Evolutionary conservation across 306 rosid species (phyloP), one percentile per base, ranked within the genome.

Genomic region (Oemleria cerasiformis): DNA sequence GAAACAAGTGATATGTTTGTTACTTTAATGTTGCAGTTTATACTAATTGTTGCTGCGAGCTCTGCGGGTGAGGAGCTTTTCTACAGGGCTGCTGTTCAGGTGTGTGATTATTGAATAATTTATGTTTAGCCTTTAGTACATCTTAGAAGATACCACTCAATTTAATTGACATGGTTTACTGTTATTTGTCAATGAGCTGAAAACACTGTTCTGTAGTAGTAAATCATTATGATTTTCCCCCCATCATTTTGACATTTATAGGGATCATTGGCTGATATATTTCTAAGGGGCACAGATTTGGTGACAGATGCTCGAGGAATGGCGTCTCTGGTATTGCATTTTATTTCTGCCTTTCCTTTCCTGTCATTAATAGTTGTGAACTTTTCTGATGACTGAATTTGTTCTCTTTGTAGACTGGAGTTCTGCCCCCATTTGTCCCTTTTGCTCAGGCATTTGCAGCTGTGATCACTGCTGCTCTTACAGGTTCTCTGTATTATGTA

Each of bases 361-460:
- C 43, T 65, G 34, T 44, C 65, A 62, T 63, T 40, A 71, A 5
- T 67, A 23, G 58, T 30, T 44, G 71, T 58, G 23, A 15, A 68
- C 65, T 17, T 49, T 78, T 65, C 65, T 13, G 9, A 73, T 47
- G 36, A 59, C 63, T 68, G 76, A 76, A 68, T 77, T 63, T 3
- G 9, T 59, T 40, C n/a, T 12, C 25, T 57, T 68, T 83, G 76
- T 60, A 91, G 97, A 84, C 96, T 2, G 98, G 98, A 50, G 87
- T 94, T 68, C 81, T 91, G 64, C 98, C 98, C 76, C 90, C 97
- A 34, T 84, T 87, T 85, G 97, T 89, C 47, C 98, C 98, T 53
- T 94, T 94, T 91, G 98, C 98, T 75, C 98, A 94, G 74, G 96
- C 96, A 54, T 91, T 91, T 85, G 97, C 98, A 42, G 97, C 97